Evolutionary conservation across 2,329 filamentous ascomycete species (phyloP), one percentile per base, ranked within the genome.

Genomic region (Cladosporium sp.): DNA sequence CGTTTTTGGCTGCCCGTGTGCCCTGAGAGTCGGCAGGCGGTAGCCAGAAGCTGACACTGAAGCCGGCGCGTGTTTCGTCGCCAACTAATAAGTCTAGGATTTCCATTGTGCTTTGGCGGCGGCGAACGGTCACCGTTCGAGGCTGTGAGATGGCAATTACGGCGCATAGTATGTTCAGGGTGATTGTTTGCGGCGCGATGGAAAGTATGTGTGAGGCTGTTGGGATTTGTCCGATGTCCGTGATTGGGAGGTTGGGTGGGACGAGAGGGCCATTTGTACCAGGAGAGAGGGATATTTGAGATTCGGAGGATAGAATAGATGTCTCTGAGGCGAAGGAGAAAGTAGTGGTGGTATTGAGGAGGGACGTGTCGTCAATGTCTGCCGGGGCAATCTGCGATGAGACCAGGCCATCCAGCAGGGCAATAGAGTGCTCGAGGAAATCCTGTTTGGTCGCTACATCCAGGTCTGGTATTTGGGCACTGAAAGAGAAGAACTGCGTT

Each of bases 41-140:
- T 1, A 96, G 80, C 94, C 94, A 98, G 75, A 96, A 92, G 2
- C 90, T 93, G 64, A 97, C 83, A 31, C 84, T 87, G 78, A 97
- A 96, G 2, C 90, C 91, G 0, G 91, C 86, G 69, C 84, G 86
- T 0, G 93, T 96, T 61, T 97, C 91, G 76, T 98, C 94, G 5
- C 91, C 93, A 0, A 97, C 87, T 1, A 93, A 81, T 2, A 95
- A 77, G 76, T 96, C 92, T 49, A 94, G 80, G 3, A 96, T 83
- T 6, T 90, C 85, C 61, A 89, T 83, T 52, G 82, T 78, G 50
- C 35, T 46, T 62, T 79, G 81, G 72, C 81, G 81, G 80, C 85
- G 89, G 46, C 86, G 84, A 0, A 93, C 91, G 33, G 82, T 85
- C 23, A 97, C 86, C 2, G 84, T 84, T 28, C 91, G 87, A 1